Evolutionary conservation across 768 basidiomycete species (phyloP), one percentile per base, ranked within the genome.

Genomic region (Sarcodon sp.): DNA sequence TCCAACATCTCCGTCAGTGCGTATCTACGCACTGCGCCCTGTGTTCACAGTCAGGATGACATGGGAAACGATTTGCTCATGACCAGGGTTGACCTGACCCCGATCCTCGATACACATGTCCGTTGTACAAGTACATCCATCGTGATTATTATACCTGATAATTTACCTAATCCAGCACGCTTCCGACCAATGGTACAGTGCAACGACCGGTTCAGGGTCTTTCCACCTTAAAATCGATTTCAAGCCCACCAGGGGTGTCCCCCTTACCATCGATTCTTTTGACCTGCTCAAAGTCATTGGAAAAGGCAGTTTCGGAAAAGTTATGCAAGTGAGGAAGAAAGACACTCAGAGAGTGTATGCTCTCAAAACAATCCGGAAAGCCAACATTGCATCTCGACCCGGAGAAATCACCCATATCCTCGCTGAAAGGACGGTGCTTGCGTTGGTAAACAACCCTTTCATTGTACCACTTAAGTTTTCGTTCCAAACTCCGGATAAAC

Each of bases 291-390:
- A 93, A 63, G 94, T 99, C 41, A 94, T 99, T 50, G 93, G 94
- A 15, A 97, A 97, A 66, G 94, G 96, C 9, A 86, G 82, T 51
- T 99, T 99, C 57, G 94, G 96, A 12, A 99, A 99, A 66, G 93
- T 94, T 35, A 98, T 98, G 96, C 94, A 99, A 75, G 94, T 99
- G 37, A 84, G 92, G 47, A 99, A 99, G 70, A 93, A 96, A 69
- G 92, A 99, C 66, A 98, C 96, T 1, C 79, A 89, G 55, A 89
- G 96, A 50, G 87, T 99, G 59, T 99, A 99, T 67, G 94, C 94
- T 2, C 72, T 99, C 58, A 98, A 98, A 71, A 97, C 96, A 3
- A 97, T 98, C 57, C 80, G 93, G 47, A 99, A 99, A 65, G 94
- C 94, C 3, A 90, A 96, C 59, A 98, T 98, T 54, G 96, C 94